These are phyloP conservation scores for Botryotinia narcissicola DNA, from an alignment of 2,329 filamentous ascomycete genomes.

Conservation along the genomic window DNA sequence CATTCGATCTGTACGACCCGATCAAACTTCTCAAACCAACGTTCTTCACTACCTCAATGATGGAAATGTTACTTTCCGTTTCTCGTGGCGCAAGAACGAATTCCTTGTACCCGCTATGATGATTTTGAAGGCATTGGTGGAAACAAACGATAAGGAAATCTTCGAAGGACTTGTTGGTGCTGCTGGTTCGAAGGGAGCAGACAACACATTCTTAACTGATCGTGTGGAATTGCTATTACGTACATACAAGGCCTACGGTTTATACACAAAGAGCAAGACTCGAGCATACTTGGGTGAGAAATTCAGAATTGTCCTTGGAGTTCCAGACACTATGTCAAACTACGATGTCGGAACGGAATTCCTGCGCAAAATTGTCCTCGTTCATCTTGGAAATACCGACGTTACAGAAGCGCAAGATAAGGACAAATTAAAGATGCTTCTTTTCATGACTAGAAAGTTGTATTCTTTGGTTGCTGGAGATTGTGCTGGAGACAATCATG, in stretches of 20 bases:
- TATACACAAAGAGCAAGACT: slow-evolving; percentile 80
- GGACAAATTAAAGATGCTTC: slow-evolving; percentile 90
- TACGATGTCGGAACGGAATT: slow-evolving; percentile 92
- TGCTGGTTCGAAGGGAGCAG: slow-evolving; percentile 69
- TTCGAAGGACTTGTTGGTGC: slow-evolving; percentile 89
- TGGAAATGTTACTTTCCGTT: slow-evolving; percentile 94
- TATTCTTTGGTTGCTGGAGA: slow-evolving; percentile 92
- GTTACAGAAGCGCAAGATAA: slow-evolving; percentile 80
- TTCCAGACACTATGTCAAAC: slow-evolving; percentile 79
- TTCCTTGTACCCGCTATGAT: slow-evolving; percentile 96
- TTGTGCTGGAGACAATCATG: slow-evolving; percentile 90
- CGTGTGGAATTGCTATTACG: slow-evolving; percentile 87
- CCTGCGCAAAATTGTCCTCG: slow-evolving; percentile 81
- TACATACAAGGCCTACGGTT: slow-evolving; percentile 86
- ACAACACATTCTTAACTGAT: slow-evolving; percentile 92
- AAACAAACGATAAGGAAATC: slow-evolving; percentile 95
- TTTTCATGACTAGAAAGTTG: slow-evolving; percentile 96
- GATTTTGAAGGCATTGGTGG: slow-evolving; percentile 90
- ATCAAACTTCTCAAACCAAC: slow-evolving; percentile 97
- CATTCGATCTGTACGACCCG: slow-evolving; percentile 87
- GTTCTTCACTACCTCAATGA: slow-evolving; percentile 94
- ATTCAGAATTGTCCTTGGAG: slow-evolving; percentile 82
- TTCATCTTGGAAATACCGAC: slow-evolving; percentile 82
- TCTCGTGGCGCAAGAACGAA: slow-evolving; percentile 97
- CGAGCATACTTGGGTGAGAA: slow-evolving; percentile 85